A percentile compares a stretch with the other conserved stretches of the same genome.
Evolutionary conservation across 768 basidiomycete genomes (phyloP).

Genomic region (Cantharellus anzutake): DNA sequence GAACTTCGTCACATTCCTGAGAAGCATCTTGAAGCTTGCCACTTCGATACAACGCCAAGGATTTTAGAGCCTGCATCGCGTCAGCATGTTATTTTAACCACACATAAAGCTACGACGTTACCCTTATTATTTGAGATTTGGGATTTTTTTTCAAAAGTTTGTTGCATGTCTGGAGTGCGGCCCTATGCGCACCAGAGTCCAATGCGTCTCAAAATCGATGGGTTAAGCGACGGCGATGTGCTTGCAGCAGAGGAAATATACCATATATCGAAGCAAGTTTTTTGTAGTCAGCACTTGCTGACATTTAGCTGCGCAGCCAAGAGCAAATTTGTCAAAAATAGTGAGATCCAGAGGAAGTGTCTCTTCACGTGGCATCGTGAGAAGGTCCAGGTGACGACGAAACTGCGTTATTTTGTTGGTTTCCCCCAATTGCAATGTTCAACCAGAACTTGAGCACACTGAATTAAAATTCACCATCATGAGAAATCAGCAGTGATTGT

Average conservation of each 20-base stretch:
- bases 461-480: too few species aligned
- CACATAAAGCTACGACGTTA: conserved; percentile 9
- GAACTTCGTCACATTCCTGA: conserved; percentile 58
- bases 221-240: not conserved
- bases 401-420: too few species aligned
- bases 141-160: conserved; percentile 78
- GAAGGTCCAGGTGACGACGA: too few species aligned
- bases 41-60: conserved; percentile 62
- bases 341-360: too few species aligned
- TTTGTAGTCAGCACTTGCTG: not conserved
- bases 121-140: conserved; percentile 53
- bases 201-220: conserved; percentile 40
- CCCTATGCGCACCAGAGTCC: conserved; percentile 73
- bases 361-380: too few species aligned
- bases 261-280: not conserved
- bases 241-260: not conserved
- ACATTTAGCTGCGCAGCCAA: not conserved
- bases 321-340: not conserved
- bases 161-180: conserved; percentile 68
- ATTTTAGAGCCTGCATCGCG: conserved; percentile 50
- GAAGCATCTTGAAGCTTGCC: conserved; percentile 78
- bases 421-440: too few species aligned
- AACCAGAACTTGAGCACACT: too few species aligned
- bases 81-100: not conserved
- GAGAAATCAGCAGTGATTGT: too few species aligned